These are phyloP conservation scores for Cryptococcus wingfieldii DNA, from an alignment of 1,284 basidiomycete species.

Conservation along the genomic window DNA sequence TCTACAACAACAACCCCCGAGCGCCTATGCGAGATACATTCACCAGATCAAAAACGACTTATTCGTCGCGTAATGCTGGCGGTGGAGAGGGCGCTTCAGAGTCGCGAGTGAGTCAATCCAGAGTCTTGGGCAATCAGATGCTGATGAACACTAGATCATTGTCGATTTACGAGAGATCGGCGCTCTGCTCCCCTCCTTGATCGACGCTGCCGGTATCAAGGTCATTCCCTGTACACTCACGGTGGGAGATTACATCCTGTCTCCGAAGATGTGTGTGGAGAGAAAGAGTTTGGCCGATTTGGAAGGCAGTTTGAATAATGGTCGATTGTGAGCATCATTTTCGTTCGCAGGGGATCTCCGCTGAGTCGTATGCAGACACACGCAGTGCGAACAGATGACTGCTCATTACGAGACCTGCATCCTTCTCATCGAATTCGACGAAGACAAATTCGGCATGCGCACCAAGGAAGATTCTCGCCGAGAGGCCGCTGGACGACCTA, in stretches of 20 bases:
- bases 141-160: conserved; percentile 60
- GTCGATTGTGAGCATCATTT: conserved; percentile 67
- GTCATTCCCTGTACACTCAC: conserved; percentile 87
- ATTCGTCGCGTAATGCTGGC: conserved; percentile 82
- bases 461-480: conserved; percentile 48
- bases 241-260: conserved; percentile 93
- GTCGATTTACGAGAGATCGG: conserved; percentile 97
- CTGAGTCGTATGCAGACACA: conserved; percentile 60
- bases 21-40: conserved; percentile 54
- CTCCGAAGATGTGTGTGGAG: conserved; percentile 94
- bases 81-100: conserved; percentile 67
- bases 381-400: conserved; percentile 96
- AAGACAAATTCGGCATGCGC: conserved; percentile 90
- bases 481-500: conserved; percentile 52
- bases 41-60: conserved; percentile 68
- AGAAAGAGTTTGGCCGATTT: conserved; percentile 91
- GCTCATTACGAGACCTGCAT: conserved; percentile 92
- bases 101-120: conserved; percentile 56
- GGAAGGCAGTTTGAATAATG: conserved; percentile 85
- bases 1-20: conserved; percentile 72
- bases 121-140: not conserved
- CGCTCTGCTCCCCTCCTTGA: conserved; percentile 81
- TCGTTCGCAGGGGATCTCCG: not conserved
- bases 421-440: conserved; percentile 96
- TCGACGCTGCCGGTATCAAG: conserved; percentile 76